These are phyloP conservation scores for Cyclocybe aegerita DNA, from an alignment of 768 basidiomycete genomes.

Conservation along the genomic window DNA sequence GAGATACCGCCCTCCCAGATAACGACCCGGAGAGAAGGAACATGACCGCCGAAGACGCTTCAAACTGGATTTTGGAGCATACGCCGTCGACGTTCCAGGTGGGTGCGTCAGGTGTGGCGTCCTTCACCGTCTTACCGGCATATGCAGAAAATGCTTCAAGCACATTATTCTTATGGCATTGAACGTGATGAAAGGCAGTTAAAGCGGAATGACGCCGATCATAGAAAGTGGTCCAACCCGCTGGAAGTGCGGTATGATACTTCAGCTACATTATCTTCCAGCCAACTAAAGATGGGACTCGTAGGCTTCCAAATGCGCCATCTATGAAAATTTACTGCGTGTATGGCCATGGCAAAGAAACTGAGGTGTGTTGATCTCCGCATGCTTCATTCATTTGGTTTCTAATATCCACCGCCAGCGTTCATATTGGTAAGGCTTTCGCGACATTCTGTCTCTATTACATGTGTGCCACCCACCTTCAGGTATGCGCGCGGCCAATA, in stretches of 20 bases:
- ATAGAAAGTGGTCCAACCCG: constrained; percentile 91
- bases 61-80: constrained; percentile 77
- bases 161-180: constrained; percentile 88
- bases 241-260: constrained; percentile 64
- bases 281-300: not conserved
- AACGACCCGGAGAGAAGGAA: constrained; percentile 43
- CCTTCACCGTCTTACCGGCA: not conserved
- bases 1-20: constrained; percentile 27
- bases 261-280: not conserved
- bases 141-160: constrained; percentile 70
- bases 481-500: constrained; percentile 76
- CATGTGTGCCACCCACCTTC: not conserved
- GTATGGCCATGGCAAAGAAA: constrained; percentile 95
- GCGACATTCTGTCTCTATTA: not conserved
- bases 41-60: constrained; percentile 77
- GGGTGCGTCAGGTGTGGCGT: constrained; percentile 7
- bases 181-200: constrained; percentile 72
- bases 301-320: constrained; percentile 83
- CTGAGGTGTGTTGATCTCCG: constrained; percentile 58
- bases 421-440: constrained; percentile 72
- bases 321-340: constrained; percentile 91
- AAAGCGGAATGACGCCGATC: constrained; percentile 67
- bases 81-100: constrained; percentile 85
- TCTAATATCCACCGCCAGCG: constrained; percentile 41
- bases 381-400: not conserved